Conservation (phyloP, 441 rosid species). For the Brassica hybrid region DNA sequence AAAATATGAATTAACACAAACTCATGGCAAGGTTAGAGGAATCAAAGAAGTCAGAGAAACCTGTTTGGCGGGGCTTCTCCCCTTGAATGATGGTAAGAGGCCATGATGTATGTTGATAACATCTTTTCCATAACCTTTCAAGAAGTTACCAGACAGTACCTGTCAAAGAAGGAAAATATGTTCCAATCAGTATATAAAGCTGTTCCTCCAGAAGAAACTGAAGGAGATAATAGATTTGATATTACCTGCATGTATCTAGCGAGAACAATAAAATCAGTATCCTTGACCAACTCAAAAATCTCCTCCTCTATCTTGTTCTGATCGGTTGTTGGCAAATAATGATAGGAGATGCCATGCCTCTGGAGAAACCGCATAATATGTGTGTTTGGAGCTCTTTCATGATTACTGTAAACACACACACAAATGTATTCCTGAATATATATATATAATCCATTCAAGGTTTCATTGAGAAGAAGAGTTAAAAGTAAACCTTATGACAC, state of each 20-base stretch:
- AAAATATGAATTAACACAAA: neutral
- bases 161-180: constrained; percentile 42
- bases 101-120: constrained; percentile 97
- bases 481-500: constrained; percentile 76
- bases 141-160: constrained; percentile 76
- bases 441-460: neutral
- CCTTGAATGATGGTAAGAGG: constrained; percentile 94
- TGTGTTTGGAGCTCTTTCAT: constrained; percentile 84
- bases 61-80: constrained; percentile 83
- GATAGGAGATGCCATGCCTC: constrained; percentile 86
- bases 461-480: neutral
- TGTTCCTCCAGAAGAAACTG: neutral
- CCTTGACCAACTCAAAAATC: constrained; percentile 76
- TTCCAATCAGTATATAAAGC: constrained; percentile 4
- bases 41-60: constrained; percentile 45
- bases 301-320: constrained; percentile 75
- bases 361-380: constrained; percentile 85
- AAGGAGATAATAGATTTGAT: neutral
- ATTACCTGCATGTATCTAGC: constrained; percentile 99
- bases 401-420: constrained; percentile 62
- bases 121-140: constrained; percentile 83
- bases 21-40: neutral
- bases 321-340: constrained; percentile 57
- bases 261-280: constrained; percentile 87
- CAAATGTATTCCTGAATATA: neutral